Percentiles rank a stretch among this genome's conserved stretches.
phyloP scores from a whole-genome alignment of 345 rosid genomes.

The Sonneratia caseolaris region DNA sequence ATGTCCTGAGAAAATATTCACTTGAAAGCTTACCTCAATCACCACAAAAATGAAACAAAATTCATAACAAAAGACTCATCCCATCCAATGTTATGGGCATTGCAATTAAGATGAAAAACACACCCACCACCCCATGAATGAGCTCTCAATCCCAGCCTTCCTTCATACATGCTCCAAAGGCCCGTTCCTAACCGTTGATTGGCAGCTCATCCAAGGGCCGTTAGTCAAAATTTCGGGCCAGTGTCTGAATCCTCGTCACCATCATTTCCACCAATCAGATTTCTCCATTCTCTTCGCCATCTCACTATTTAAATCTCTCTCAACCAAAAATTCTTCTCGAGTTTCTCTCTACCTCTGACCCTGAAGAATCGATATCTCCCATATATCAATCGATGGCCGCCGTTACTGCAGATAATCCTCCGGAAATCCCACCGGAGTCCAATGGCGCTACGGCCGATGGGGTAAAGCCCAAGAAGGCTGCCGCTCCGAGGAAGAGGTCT shows the following conservation, averaged over 20 bases:
- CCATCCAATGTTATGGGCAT: background rate
- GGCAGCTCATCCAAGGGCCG: slow-evolving; percentile 7
- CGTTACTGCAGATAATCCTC: background rate
- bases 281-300: background rate
- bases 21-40: slow-evolving; percentile 3
- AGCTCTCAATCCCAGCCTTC: background rate
- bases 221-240: slow-evolving; percentile 4
- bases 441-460: slow-evolving; percentile 5
- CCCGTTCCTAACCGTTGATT: background rate
- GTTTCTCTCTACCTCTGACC: background rate
- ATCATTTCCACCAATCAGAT: slow-evolving; percentile 9
- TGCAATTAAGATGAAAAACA: slow-evolving; percentile 9
- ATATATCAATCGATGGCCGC: background rate
- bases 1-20: background rate
- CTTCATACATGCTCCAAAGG: background rate
- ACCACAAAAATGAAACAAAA: background rate
- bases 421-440: background rate
- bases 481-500: slow-evolving; percentile 6
- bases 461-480: slow-evolving; percentile 14
- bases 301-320: slow-evolving; percentile 13
- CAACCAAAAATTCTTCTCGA: background rate
- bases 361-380: background rate
- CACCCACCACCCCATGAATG: slow-evolving; percentile 2
- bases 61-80: background rate
- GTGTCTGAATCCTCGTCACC: slow-evolving; percentile 9